These are phyloP conservation scores for Thalia dealbata DNA, from an alignment of 176 grass and related monocot species.

Conservation along the genomic window DNA sequence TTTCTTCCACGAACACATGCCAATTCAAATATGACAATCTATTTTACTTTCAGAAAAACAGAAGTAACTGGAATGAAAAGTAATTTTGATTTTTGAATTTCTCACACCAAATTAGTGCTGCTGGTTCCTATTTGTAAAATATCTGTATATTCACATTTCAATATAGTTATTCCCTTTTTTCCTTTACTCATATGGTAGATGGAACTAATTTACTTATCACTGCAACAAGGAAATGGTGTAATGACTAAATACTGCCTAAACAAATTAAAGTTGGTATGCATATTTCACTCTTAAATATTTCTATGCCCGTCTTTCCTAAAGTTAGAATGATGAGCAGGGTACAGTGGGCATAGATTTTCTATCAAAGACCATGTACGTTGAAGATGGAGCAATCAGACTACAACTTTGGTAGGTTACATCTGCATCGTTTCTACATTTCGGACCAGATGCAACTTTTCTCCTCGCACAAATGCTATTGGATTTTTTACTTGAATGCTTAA, in stretches of 20 bases:
- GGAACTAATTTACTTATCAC: no score
- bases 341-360: constrained; percentile 1
- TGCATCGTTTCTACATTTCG: not conserved
- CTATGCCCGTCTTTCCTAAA: not conserved
- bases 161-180: no score
- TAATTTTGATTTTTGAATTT: no score
- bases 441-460: no score
- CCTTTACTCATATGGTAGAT: no score
- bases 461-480: not conserved
- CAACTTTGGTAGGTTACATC: not conserved
- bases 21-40: not conserved
- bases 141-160: no score
- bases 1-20: not conserved
- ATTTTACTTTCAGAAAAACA: no score
- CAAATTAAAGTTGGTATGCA: not conserved
- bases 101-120: no score
- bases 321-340: not conserved
- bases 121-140: no score
- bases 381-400: not conserved
- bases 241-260: not conserved
- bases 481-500: not conserved
- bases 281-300: not conserved
- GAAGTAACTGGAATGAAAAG: no score
- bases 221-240: no score
- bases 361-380: constrained; percentile 1